Evolutionary conservation across 495 filamentous ascomycete species (phyloP).

Genomic region (Talaromyces ruber): DNA sequence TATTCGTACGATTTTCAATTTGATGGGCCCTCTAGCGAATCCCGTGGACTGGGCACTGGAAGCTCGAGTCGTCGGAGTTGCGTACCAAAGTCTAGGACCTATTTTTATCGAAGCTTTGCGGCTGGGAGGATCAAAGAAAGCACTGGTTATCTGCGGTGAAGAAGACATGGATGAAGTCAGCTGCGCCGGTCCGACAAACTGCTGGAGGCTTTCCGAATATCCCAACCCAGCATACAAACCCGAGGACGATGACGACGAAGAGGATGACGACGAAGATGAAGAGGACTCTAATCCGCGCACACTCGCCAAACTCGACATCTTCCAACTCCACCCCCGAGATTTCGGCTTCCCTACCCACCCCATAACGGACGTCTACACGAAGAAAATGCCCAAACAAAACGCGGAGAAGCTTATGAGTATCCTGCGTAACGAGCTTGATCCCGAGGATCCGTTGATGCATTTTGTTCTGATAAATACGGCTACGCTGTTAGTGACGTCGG

Average conservation of each 20-base stretch:
- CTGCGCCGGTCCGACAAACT: constrained; percentile 76
- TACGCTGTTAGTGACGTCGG: constrained; percentile 71
- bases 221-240: constrained; percentile 33
- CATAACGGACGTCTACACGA: constrained; percentile 67
- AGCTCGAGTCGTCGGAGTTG: constrained; percentile 84
- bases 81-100: constrained; percentile 72
- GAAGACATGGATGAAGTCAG: constrained; percentile 95
- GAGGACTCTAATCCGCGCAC: constrained; percentile 29
- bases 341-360: constrained; percentile 77
- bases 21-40: constrained; percentile 87
- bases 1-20: constrained; percentile 92
- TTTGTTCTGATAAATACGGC: constrained; percentile 95
- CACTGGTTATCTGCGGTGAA: constrained; percentile 84
- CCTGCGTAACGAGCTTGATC: constrained; percentile 59
- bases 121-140: constrained; percentile 70
- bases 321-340: constrained; percentile 66
- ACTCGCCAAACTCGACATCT: constrained; percentile 56
- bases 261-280: constrained; percentile 29
- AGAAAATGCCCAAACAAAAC: constrained; percentile 81
- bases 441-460: constrained; percentile 76
- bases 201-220: constrained; percentile 67
- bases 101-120: constrained; percentile 80
- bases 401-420: constrained; percentile 71
- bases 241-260: constrained; percentile 10
- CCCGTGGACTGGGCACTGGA: constrained; percentile 74